phyloP scores from a whole-genome alignment of 345 rosid genomes.

The Brassica napus region DNA sequence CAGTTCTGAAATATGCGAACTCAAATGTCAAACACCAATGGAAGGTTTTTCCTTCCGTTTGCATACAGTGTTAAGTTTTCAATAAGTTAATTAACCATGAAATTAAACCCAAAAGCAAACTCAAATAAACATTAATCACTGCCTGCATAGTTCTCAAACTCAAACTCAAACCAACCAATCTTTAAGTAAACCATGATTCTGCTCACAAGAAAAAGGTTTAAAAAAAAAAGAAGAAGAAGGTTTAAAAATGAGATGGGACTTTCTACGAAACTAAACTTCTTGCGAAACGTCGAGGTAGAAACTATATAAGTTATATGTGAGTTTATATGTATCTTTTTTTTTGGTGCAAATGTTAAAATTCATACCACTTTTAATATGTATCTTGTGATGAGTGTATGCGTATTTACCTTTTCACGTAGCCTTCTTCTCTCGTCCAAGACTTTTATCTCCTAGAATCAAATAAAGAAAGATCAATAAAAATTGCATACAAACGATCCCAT shows the following conservation, averaged over 20 bases:
- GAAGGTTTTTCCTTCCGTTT: neutral
- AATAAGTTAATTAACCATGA: neutral
- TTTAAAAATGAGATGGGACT: neutral
- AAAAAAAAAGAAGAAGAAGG: neutral
- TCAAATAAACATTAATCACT: neutral
- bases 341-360: too few species aligned
- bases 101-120: neutral
- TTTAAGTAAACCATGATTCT: neutral
- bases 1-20: neutral
- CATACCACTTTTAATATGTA: neutral
- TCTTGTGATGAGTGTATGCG: neutral
- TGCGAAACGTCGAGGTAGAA: neutral
- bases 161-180: neutral
- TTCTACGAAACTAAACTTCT: neutral
- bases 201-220: neutral
- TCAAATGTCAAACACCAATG: neutral
- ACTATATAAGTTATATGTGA: too few species aligned
- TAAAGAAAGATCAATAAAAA: neutral
- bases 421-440: constrained; percentile 50
- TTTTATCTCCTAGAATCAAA: constrained; percentile 47
- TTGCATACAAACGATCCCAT: neutral
- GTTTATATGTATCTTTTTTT: neutral
- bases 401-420: constrained; percentile 46
- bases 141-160: neutral
- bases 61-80: neutral